Conservation (phyloP, 2,329 filamentous ascomycete genomes). For the Colletotrichum navitas region DNA sequence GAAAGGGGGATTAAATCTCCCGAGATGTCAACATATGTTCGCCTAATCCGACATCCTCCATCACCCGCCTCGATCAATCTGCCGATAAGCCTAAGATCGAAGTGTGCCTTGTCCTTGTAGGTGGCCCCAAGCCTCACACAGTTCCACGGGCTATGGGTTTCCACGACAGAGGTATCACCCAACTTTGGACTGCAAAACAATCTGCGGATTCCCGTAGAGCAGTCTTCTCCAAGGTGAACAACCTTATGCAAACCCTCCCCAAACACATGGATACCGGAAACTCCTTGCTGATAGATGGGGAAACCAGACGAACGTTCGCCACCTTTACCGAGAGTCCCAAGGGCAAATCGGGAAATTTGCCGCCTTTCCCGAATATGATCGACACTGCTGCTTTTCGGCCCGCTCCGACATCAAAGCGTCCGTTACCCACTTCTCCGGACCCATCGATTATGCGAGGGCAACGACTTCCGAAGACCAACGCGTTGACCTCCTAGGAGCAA, state of each 20-base stretch:
- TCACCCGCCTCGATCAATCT: not conserved
- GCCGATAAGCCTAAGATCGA: not conserved
- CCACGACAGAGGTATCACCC: not conserved
- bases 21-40: not conserved
- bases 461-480: not conserved
- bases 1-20: constrained; percentile 3
- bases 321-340: not conserved
- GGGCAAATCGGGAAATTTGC: constrained; percentile 32
- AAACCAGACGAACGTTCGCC: constrained; percentile 28
- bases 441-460: not conserved
- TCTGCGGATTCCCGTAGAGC: constrained; percentile 20
- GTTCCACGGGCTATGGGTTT: not conserved
- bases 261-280: not conserved
- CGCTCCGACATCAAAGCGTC: constrained; percentile 33
- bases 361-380: constrained; percentile 19
- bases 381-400: constrained; percentile 27
- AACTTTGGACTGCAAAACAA: not conserved
- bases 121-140: constrained; percentile 8
- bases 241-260: not conserved
- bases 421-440: constrained; percentile 23
- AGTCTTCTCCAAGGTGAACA: constrained; percentile 6
- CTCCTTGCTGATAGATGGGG: constrained; percentile 16
- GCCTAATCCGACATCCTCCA: not conserved
- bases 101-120: constrained; percentile 5
- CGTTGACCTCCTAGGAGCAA: not conserved